phyloP scores from a whole-genome alignment of 148 eudicot species.

The Fallopia convolvulus region DNA sequence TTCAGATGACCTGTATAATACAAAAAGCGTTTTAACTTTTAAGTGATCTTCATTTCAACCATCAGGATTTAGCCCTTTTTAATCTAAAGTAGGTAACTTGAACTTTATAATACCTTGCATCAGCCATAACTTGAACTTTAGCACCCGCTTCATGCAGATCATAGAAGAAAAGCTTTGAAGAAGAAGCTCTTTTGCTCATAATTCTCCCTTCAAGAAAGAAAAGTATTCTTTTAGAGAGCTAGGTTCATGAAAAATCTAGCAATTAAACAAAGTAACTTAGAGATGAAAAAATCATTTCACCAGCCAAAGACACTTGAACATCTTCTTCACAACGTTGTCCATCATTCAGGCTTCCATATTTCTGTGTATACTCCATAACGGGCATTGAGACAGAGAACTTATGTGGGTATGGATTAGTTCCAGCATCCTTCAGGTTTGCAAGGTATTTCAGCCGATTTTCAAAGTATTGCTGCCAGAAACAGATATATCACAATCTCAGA shows the following conservation, averaged over 20 bases:
- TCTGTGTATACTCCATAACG: slow-evolving; percentile 45
- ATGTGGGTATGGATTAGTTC: slow-evolving; percentile 81
- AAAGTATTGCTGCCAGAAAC: slow-evolving; percentile 61
- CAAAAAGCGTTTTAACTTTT: not conserved
- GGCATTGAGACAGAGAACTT: slow-evolving; percentile 54
- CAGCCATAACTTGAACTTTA: slow-evolving; percentile 91
- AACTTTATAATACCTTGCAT: slow-evolving; percentile 50
- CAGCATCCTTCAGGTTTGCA: slow-evolving; percentile 55
- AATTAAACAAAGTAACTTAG: not conserved
- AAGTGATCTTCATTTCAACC: not conserved
- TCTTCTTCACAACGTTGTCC: slow-evolving; percentile 62
- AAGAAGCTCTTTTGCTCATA: slow-evolving; percentile 81
- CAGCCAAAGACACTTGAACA: slow-evolving; percentile 63
- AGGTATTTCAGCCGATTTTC: slow-evolving; percentile 73
- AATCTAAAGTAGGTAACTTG: no score
- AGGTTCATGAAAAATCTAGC: not conserved
- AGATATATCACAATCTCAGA: not conserved
- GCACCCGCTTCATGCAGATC: slow-evolving; percentile 71
- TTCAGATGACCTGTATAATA: slow-evolving; percentile 47
- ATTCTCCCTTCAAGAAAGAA: slow-evolving; percentile 50
- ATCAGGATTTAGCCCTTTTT: no score
- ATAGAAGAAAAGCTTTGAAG: slow-evolving; percentile 76
- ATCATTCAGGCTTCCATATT: slow-evolving; percentile 44
- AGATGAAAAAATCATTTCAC: slow-evolving; percentile 21
- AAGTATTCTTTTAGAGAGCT: not conserved